Evolutionary conservation across 768 basidiomycete species (phyloP).

Genomic region (Suillus subluteus): DNA sequence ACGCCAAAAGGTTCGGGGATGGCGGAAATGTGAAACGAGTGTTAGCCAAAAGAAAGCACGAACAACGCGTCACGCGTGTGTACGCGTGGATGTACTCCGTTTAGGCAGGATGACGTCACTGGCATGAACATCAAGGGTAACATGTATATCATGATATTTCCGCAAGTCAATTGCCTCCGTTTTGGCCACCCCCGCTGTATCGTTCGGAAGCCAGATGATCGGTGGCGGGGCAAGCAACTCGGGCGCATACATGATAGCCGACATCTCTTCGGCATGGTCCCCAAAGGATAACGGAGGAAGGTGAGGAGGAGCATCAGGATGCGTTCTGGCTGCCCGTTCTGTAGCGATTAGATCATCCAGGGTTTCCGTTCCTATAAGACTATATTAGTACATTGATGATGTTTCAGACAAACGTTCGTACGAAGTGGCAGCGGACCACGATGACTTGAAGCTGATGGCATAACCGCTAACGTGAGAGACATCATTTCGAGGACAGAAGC

Average conservation of each 20-base stretch:
- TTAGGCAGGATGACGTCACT: slow-evolving; percentile 52
- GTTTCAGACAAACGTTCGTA: slow-evolving; percentile 39
- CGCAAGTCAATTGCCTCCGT: slow-evolving; percentile 78
- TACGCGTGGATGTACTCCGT: slow-evolving; percentile 15
- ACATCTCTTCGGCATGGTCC: slow-evolving; percentile 79
- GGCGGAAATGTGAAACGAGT: neutral
- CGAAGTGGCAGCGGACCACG: slow-evolving; percentile 70
- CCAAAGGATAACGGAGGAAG: slow-evolving; percentile 70
- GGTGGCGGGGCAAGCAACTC: slow-evolving; percentile 79
- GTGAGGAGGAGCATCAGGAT: slow-evolving; percentile 76
- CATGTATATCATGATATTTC: slow-evolving; percentile 71
- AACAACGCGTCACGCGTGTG: slow-evolving; percentile 5
- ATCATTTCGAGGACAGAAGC: slow-evolving; percentile 87
- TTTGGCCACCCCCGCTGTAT: slow-evolving; percentile 70
- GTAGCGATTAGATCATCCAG: slow-evolving; percentile 83
- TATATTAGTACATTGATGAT: slow-evolving; percentile 9
- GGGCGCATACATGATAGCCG: slow-evolving; percentile 79
- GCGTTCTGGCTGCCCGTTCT: slow-evolving; percentile 75
- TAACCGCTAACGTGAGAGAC: slow-evolving; percentile 75
- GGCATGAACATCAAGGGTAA: slow-evolving; percentile 68
- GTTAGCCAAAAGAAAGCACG: neutral
- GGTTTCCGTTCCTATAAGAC: slow-evolving; percentile 63
- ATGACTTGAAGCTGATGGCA: slow-evolving; percentile 58
- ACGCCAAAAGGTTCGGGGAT: neutral
- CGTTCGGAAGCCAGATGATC: slow-evolving; percentile 86